These are phyloP conservation scores for Capronia coronata DNA, from an alignment of 2,329 filamentous ascomycete species.

Conservation along the genomic window DNA sequence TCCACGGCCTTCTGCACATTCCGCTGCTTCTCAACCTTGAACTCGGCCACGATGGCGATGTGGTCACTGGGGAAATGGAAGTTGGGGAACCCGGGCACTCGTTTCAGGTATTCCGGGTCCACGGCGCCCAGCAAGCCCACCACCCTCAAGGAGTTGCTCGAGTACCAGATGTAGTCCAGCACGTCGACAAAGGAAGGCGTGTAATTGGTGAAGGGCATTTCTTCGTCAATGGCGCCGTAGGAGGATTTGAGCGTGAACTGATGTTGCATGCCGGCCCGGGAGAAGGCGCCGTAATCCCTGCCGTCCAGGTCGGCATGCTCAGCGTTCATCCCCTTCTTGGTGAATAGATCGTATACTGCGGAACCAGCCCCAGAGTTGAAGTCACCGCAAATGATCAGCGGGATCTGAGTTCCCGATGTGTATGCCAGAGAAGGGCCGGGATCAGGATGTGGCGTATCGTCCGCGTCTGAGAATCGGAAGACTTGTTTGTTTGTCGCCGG, in stretches of 20 bases:
- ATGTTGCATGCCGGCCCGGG: conserved; percentile 83
- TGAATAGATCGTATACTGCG: conserved; percentile 84
- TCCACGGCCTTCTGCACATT: conserved; percentile 63
- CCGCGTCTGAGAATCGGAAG: conserved; percentile 47
- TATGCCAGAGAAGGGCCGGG: conserved; percentile 83
- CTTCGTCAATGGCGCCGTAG: conserved; percentile 69
- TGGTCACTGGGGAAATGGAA: conserved; percentile 94
- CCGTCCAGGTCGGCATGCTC: conserved; percentile 73
- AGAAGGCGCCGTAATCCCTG: conserved; percentile 89
- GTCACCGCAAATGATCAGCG: conserved; percentile 85
- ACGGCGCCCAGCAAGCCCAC: conserved; percentile 78
- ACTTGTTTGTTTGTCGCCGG: conserved; percentile 70
- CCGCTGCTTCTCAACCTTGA: conserved; percentile 80
- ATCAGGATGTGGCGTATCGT: conserved; percentile 53
- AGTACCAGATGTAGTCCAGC: conserved; percentile 98
- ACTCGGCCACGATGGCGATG: conserved; percentile 81
- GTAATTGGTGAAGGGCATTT: conserved; percentile 93
- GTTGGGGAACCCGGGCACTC: conserved; percentile 85
- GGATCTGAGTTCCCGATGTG: conserved; percentile 76
- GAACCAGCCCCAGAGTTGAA: conserved; percentile 88
- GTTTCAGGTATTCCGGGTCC: conserved; percentile 74
- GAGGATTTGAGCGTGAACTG: conserved; percentile 90
- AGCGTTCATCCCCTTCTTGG: conserved; percentile 68
- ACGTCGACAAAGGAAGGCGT: conserved; percentile 87
- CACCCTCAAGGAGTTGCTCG: conserved; percentile 79